Conservation (phyloP, 768 basidiomycete genomes). For the Hericium erinaceus region DNA sequence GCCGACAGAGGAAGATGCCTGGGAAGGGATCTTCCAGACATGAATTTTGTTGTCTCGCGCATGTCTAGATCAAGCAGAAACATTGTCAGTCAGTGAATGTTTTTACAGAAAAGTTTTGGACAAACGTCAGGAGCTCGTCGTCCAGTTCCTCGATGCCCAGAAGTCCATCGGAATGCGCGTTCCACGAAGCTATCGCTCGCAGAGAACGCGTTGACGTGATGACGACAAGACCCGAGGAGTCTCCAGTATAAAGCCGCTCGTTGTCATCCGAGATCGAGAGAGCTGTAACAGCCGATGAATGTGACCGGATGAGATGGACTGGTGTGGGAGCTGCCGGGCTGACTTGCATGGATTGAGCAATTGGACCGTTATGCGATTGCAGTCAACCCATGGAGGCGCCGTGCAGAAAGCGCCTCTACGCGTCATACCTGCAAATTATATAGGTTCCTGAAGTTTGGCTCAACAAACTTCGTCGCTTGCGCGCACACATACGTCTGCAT, state of each 20-base stretch:
- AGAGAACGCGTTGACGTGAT: conserved; percentile 69
- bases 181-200: conserved; percentile 68
- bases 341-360: not conserved
- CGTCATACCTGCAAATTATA: too few species aligned
- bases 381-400: not conserved
- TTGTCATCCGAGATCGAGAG: conserved; percentile 63
- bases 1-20: conserved; percentile 32
- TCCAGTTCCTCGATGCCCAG: conserved; percentile 75
- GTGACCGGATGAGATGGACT: conserved; percentile 65
- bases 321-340: conserved; percentile 37
- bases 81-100: not conserved
- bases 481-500: too few species aligned
- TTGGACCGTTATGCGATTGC: not conserved
- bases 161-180: conserved; percentile 68
- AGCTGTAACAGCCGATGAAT: conserved; percentile 51
- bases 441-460: too few species aligned
- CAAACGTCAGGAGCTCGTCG: conserved; percentile 66
- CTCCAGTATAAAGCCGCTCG: conserved; percentile 80
- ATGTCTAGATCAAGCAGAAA: conserved; percentile 41
- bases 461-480: too few species aligned
- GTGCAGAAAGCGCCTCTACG: not conserved
- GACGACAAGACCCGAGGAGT: conserved; percentile 67
- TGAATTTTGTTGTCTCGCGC: conserved; percentile 82
- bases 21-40: conserved; percentile 52
- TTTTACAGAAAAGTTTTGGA: conserved; percentile 8